Percentiles rank a stretch among this genome's conserved stretches.
These are phyloP conservation scores for Pseudotsuga menziesii DNA, from an alignment of 75 land plant genomes.

Conservation along the genomic window DNA sequence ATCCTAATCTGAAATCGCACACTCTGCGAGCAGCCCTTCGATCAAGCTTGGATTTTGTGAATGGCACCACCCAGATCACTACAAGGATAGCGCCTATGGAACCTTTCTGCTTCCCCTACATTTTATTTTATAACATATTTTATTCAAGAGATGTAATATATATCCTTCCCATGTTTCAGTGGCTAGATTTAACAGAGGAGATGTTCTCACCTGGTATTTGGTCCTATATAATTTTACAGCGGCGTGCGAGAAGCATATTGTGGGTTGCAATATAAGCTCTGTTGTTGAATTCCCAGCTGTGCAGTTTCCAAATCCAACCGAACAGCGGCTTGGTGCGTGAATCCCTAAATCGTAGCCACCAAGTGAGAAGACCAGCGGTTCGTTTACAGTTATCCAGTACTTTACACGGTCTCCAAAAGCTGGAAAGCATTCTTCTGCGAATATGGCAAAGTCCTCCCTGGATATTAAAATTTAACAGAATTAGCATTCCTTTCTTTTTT, in stretches of 20 bases:
- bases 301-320: constrained; percentile 17
- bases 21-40: constrained; percentile 55
- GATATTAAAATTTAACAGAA: no score
- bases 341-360: background rate
- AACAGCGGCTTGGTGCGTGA: constrained; percentile 43
- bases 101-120: constrained; percentile 53
- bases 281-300: constrained; percentile 13
- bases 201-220: background rate
- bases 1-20: constrained; percentile 70
- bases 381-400: constrained; percentile 15
- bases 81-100: constrained; percentile 60
- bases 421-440: constrained; percentile 14
- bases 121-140: background rate
- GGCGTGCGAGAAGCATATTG: constrained; percentile 1
- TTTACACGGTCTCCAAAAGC: constrained; percentile 17
- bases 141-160: background rate
- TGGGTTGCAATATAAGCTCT: constrained; percentile 17
- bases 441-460: constrained; percentile 12
- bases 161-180: background rate
- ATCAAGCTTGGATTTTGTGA: constrained; percentile 52
- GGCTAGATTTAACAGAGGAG: background rate
- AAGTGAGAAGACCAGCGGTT: background rate
- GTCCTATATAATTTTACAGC: background rate
- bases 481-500: no score
- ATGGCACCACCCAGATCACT: constrained; percentile 75